A percentile compares a stretch with the other conserved stretches of the same genome.
Evolutionary conservation across 1,284 basidiomycete genomes (phyloP).

Genomic region (Leucocoprinus gongylophorus): DNA sequence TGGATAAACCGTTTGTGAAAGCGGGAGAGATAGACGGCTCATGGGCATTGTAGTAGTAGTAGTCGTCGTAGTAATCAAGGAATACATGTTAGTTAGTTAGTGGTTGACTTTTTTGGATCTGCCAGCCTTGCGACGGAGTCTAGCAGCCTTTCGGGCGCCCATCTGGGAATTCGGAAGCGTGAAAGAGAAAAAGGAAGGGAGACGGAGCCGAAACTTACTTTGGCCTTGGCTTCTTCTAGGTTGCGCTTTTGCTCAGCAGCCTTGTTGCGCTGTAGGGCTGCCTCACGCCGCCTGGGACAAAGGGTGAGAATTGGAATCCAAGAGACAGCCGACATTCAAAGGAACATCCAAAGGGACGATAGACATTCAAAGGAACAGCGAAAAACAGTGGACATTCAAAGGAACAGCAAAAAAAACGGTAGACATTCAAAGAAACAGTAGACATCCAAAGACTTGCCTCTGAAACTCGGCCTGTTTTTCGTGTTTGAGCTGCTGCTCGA

Average conservation of each 20-base stretch:
- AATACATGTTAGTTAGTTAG: constrained; percentile 13
- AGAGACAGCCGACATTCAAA: too few relatives aligned
- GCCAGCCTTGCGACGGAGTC: constrained; percentile 62
- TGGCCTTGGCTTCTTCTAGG: constrained; percentile 66
- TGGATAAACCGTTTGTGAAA: constrained; percentile 83
- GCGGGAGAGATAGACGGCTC: constrained; percentile 76
- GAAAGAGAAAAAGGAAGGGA: constrained; percentile 1
- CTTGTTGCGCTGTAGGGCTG: constrained; percentile 61
- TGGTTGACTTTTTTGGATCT: constrained; percentile 68
- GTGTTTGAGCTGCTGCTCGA: constrained; percentile 64
- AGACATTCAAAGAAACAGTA: too few relatives aligned
- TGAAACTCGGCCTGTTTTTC: constrained; percentile 65
- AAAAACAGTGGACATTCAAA: too few relatives aligned
- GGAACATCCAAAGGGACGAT: too few relatives aligned
- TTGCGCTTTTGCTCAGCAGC: constrained; percentile 63
- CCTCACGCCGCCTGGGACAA: constrained; percentile 48
- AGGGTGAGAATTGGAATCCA: constrained; percentile 6
- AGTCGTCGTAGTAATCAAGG: constrained; percentile 1
- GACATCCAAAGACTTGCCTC: constrained; percentile 46
- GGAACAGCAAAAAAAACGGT: too few relatives aligned
- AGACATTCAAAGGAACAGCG: too few relatives aligned
- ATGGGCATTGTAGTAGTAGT: constrained; percentile 59
- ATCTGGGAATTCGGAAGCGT: constrained; percentile 40
- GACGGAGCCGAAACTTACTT: constrained; percentile 34
- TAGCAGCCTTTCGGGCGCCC: constrained; percentile 69